Conservation (phyloP, 2,329 filamentous ascomycete species). For the Botrytis aclada region DNA sequence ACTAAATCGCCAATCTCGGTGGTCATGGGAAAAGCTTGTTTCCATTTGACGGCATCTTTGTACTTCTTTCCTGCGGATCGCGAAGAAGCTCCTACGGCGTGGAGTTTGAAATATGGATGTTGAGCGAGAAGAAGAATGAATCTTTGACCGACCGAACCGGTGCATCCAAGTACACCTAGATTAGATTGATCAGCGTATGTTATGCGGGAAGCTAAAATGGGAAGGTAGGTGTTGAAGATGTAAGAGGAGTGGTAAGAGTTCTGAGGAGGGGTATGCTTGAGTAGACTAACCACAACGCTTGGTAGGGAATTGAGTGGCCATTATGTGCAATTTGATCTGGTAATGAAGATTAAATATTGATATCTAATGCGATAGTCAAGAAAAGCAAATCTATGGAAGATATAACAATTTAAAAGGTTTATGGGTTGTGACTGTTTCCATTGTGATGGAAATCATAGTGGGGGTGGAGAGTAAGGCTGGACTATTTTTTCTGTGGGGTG, state of each 20-base stretch:
- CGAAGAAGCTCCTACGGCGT: slow-evolving; percentile 85
- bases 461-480: slow-evolving; percentile 4
- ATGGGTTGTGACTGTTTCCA: neutral
- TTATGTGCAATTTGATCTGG: slow-evolving; percentile 11
- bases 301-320: slow-evolving; percentile 43
- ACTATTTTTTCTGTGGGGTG: slow-evolving; percentile 10
- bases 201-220: neutral
- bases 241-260: neutral
- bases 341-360: neutral
- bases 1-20: slow-evolving; percentile 72
- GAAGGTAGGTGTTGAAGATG: neutral
- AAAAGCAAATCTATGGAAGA: neutral
- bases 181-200: neutral
- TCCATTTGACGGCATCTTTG: slow-evolving; percentile 91
- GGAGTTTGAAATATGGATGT: slow-evolving; percentile 82
- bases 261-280: slow-evolving; percentile 20
- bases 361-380: neutral
- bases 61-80: slow-evolving; percentile 92
- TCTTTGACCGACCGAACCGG: slow-evolving; percentile 90
- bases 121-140: slow-evolving; percentile 89
- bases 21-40: slow-evolving; percentile 82
- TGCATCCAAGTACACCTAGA: slow-evolving; percentile 77
- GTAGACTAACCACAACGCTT: slow-evolving; percentile 50
- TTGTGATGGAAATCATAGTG: slow-evolving; percentile 7
- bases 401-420: neutral